Conservation (phyloP, 2,329 filamentous ascomycete genomes). For the Harringtonia lauricola region DNA sequence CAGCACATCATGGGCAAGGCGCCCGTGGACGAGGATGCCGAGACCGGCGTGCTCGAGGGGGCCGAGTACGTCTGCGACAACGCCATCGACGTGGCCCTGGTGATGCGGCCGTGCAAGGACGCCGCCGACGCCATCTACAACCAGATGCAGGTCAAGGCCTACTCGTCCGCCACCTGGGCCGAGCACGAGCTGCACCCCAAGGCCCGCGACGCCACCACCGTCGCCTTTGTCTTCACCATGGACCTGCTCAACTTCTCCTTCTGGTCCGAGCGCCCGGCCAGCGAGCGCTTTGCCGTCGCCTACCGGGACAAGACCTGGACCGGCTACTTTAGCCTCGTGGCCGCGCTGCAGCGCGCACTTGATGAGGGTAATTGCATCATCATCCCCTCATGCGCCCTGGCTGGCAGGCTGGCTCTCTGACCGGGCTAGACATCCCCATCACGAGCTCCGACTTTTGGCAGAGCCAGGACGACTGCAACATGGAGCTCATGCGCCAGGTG, state of each 20-base stretch:
- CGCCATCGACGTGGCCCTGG: slow-evolving; percentile 81
- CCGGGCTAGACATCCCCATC: slow-evolving; percentile 61
- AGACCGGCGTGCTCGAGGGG: slow-evolving; percentile 71
- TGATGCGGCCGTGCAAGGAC: slow-evolving; percentile 69
- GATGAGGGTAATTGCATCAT: slow-evolving; percentile 56
- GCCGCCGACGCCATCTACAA: slow-evolving; percentile 71
- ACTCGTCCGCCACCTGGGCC: slow-evolving; percentile 78
- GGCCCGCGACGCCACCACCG: slow-evolving; percentile 62
- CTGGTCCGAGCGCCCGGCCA: slow-evolving; percentile 65
- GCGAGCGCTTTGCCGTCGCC: slow-evolving; percentile 69
- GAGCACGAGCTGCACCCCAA: slow-evolving; percentile 85
- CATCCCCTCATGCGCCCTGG: neutral
- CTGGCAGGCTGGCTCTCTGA: neutral
- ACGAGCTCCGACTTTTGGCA: slow-evolving; percentile 83
- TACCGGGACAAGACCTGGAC: slow-evolving; percentile 79
- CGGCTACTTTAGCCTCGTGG: slow-evolving; percentile 91
- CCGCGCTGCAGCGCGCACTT: slow-evolving; percentile 72
- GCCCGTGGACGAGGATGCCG: slow-evolving; percentile 45
- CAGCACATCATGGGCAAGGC: slow-evolving; percentile 60
- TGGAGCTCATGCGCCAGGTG: slow-evolving; percentile 62
- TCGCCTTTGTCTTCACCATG: slow-evolving; percentile 95
- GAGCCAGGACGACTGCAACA: slow-evolving; percentile 61
- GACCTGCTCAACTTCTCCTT: slow-evolving; percentile 95
- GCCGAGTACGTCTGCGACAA: slow-evolving; percentile 88
- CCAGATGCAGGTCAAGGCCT: slow-evolving; percentile 74